A percentile compares a stretch with the other conserved stretches of the same genome.
phyloP scores from a whole-genome alignment of 169 alveolate species.

The Eimeria brunetti region DNA sequence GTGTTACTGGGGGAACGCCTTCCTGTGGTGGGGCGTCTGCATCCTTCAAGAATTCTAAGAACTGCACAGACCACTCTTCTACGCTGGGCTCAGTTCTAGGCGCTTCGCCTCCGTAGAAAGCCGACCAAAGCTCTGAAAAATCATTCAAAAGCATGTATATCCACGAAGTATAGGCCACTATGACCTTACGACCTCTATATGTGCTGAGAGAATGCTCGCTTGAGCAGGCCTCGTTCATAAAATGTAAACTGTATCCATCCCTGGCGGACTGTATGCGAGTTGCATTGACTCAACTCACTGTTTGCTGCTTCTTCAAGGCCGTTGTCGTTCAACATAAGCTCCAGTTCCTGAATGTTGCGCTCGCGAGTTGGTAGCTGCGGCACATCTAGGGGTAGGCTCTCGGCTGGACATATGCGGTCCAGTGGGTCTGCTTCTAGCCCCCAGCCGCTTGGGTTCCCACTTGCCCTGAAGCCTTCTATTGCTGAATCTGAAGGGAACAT shows the following conservation, averaged over 20 bases:
- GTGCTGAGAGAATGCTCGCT: background rate
- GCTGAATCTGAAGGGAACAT: background rate
- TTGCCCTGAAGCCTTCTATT: background rate
- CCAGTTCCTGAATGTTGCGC: constrained; percentile 38
- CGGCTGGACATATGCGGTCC: constrained; percentile 32
- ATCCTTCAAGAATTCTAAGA: background rate
- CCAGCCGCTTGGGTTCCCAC: background rate
- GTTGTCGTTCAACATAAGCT: constrained; percentile 16
- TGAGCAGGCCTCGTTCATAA: background rate
- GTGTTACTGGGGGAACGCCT: constrained; percentile 14
- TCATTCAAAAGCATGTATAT: background rate
- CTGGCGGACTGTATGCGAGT: background rate
- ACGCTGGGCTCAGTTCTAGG: constrained; percentile 11
- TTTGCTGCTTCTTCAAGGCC: constrained; percentile 51
- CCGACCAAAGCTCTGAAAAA: constrained; percentile 51
- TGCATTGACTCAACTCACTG: constrained; percentile 32
- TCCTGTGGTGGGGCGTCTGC: constrained; percentile 12
- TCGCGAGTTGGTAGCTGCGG: constrained; percentile 46
- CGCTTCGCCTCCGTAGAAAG: constrained; percentile 54
- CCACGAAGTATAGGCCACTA: background rate
- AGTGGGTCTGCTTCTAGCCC: background rate
- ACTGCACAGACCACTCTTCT: constrained; percentile 15
- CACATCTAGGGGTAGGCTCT: constrained; percentile 22
- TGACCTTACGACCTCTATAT: background rate
- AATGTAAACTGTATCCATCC: background rate